Conservation (phyloP, 768 basidiomycete genomes). For the Russula griseocarnosa region DNA sequence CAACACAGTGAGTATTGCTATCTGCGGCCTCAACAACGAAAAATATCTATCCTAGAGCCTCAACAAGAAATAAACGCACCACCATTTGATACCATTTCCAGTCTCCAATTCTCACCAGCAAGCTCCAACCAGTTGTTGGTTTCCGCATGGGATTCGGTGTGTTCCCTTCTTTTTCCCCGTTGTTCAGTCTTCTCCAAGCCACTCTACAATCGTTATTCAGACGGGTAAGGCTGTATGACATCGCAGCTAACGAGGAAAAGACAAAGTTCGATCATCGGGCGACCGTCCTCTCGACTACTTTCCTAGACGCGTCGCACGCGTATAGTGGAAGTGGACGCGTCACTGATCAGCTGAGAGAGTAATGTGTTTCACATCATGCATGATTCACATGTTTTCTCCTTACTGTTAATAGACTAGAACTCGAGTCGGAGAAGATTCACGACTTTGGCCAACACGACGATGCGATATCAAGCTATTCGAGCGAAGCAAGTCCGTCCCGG, state of each 20-base stretch:
- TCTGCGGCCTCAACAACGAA: background rate
- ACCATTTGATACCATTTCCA: slow-evolving; percentile 82
- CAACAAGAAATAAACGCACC: slow-evolving; percentile 54
- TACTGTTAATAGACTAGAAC: slow-evolving; percentile 60
- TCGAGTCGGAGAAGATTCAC: slow-evolving; percentile 64
- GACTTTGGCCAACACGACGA: slow-evolving; percentile 80
- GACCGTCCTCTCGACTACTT: slow-evolving; percentile 80
- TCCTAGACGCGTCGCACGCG: slow-evolving; percentile 59
- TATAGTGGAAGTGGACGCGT: slow-evolving; percentile 90
- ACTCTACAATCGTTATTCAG: slow-evolving; percentile 45
- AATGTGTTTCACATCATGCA: slow-evolving; percentile 34
- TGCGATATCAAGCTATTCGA: slow-evolving; percentile 67
- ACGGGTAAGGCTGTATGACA: slow-evolving; percentile 55
- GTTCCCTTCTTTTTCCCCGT: slow-evolving; percentile 36
- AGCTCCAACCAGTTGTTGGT: slow-evolving; percentile 77
- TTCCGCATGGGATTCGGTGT: slow-evolving; percentile 84
- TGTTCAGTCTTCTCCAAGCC: slow-evolving; percentile 14
- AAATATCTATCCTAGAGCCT: background rate
- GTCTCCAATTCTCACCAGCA: slow-evolving; percentile 78
- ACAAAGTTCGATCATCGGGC: slow-evolving; percentile 87
- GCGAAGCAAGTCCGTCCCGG: slow-evolving; percentile 54
- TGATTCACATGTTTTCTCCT: background rate
- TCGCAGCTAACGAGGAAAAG: slow-evolving; percentile 57
- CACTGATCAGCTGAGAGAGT: slow-evolving; percentile 81
- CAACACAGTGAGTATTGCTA: background rate